These are phyloP conservation scores for Hebeloma cylindrosporum DNA, from an alignment of 768 basidiomycete species.

Conservation along the genomic window DNA sequence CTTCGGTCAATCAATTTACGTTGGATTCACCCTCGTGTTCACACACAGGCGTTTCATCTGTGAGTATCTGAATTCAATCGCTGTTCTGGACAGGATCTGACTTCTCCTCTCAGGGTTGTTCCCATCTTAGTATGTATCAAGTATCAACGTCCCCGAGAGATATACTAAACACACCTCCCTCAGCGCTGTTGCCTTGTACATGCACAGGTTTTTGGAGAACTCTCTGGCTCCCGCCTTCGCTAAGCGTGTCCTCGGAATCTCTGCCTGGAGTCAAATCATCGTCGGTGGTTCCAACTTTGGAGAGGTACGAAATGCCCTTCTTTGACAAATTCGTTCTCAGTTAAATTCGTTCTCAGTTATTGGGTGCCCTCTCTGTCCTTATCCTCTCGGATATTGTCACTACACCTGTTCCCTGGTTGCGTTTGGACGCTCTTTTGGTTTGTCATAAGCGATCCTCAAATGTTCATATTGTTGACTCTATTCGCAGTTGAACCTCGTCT, in stretches of 20 bases:
- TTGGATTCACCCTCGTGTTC: conserved; percentile 29
- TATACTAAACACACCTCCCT: not conserved
- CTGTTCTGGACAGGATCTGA: not conserved
- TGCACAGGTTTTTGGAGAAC: conserved; percentile 32
- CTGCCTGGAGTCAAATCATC: conserved; percentile 35
- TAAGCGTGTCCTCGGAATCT: conserved; percentile 27
- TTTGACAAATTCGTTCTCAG: not conserved
- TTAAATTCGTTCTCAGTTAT: too few relatives aligned
- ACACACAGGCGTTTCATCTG: conserved; percentile 29
- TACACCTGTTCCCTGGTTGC: conserved; percentile 33
- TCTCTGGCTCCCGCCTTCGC: conserved; percentile 30
- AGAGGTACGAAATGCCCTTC: conserved; percentile 19
- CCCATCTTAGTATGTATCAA: conserved; percentile 25
- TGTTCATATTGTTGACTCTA: not conserved
- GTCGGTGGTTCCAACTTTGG: conserved; percentile 36
- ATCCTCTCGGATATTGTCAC: conserved; percentile 30
- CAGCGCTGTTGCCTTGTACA: conserved; percentile 30
- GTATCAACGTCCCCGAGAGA: not conserved
- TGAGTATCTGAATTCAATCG: conserved; percentile 6
- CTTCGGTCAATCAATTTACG: conserved; percentile 29
- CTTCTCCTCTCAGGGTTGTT: conserved; percentile 20
- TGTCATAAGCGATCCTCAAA: not conserved
- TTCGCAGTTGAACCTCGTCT: conserved; percentile 30
- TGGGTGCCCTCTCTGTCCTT: conserved; percentile 30
- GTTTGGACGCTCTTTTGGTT: conserved; percentile 29